Evolutionary conservation across 495 filamentous ascomycete species (phyloP).

Genomic region (Aspergillus asperescens): DNA sequence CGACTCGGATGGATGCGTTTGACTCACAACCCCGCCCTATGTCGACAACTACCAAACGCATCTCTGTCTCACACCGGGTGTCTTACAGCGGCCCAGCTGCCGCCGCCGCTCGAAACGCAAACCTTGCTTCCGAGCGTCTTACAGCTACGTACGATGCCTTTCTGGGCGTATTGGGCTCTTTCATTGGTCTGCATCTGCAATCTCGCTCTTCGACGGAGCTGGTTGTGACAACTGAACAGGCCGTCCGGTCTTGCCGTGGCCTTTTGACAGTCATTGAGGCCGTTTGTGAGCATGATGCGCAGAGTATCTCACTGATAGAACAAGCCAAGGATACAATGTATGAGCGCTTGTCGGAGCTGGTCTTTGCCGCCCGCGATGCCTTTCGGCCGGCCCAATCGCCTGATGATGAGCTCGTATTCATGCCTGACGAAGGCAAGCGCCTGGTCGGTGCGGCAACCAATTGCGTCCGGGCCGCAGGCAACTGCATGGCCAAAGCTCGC

Average conservation of each 20-base stretch:
- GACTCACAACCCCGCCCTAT: slow-evolving; percentile 29
- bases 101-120: slow-evolving; percentile 38
- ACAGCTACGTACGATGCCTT: slow-evolving; percentile 76
- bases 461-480: slow-evolving; percentile 84
- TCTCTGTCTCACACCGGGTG: slow-evolving; percentile 53
- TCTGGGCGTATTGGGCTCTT: slow-evolving; percentile 80
- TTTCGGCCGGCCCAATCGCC: slow-evolving; percentile 57
- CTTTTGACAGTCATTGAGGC: slow-evolving; percentile 77
- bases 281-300: slow-evolving; percentile 69
- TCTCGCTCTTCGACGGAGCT: slow-evolving; percentile 83
- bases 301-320: slow-evolving; percentile 57
- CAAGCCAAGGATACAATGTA: slow-evolving; percentile 74
- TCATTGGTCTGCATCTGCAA: slow-evolving; percentile 87
- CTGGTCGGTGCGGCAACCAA: slow-evolving; percentile 77
- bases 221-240: slow-evolving; percentile 67
- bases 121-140: slow-evolving; percentile 62
- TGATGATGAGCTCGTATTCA: slow-evolving; percentile 66
- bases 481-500: slow-evolving; percentile 82
- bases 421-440: slow-evolving; percentile 73
- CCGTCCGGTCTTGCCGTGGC: slow-evolving; percentile 71
- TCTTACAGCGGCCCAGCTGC: slow-evolving; percentile 48
- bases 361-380: slow-evolving; percentile 72
- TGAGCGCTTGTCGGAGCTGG: slow-evolving; percentile 68
- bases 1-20: slow-evolving; percentile 32
- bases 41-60: slow-evolving; percentile 41